Evolutionary conservation across 352 stramenopile species (phyloP).

Genomic region (Phytophthora rubi): DNA sequence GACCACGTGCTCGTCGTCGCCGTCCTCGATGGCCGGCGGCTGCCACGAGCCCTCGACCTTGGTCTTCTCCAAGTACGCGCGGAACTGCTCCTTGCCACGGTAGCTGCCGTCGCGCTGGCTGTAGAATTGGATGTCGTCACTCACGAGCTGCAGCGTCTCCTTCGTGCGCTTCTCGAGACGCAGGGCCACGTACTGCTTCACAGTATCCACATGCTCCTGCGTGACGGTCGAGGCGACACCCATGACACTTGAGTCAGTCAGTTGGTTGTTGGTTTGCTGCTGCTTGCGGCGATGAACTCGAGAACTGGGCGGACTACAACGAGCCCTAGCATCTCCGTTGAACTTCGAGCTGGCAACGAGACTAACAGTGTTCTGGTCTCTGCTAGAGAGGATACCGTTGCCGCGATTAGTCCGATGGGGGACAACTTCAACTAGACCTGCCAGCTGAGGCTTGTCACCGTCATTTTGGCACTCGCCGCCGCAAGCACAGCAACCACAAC

Average conservation of each 20-base stretch:
- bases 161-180: slow-evolving; percentile 47
- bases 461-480: not conserved
- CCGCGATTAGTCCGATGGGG: slow-evolving; percentile 13
- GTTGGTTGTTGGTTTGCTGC: not conserved
- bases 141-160: slow-evolving; percentile 57
- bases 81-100: slow-evolving; percentile 52
- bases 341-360: slow-evolving; percentile 12
- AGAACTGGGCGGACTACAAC: not conserved
- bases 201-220: slow-evolving; percentile 49
- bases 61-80: slow-evolving; percentile 56
- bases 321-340: slow-evolving; percentile 14
- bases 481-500: not conserved
- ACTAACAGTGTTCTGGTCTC: not conserved
- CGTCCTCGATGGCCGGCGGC: slow-evolving; percentile 46
- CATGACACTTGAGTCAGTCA: slow-evolving; percentile 22
- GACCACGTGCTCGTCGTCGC: slow-evolving; percentile 52
- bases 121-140: slow-evolving; percentile 60
- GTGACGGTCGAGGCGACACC: slow-evolving; percentile 35
- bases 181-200: slow-evolving; percentile 51
- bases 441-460: not conserved
- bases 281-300: slow-evolving; percentile 4
- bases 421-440: slow-evolving; percentile 14
- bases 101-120: slow-evolving; percentile 56
- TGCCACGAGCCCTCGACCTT: slow-evolving; percentile 57
- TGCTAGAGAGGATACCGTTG: not conserved